Conservation (phyloP, 768 basidiomycete species). For the Leccinellum luteum region DNA sequence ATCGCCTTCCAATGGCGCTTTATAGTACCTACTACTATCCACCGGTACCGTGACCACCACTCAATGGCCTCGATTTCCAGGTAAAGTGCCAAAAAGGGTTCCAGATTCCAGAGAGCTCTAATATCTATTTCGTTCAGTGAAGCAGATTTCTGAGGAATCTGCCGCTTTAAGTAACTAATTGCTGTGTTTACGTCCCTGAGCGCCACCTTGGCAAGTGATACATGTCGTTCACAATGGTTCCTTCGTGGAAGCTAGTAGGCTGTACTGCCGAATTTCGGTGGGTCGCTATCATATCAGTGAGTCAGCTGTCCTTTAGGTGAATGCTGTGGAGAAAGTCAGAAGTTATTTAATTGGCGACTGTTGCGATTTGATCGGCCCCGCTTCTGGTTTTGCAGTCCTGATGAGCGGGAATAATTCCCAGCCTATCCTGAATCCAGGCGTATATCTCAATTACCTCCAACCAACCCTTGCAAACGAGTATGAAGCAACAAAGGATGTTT, state of each 20-base stretch:
- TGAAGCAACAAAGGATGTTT: conserved; percentile 17
- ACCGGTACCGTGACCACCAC: no score
- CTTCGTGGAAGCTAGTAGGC: neutral
- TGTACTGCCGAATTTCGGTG: neutral
- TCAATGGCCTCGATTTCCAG: neutral
- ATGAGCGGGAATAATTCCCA: conserved; percentile 6
- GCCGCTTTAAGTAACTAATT: neutral
- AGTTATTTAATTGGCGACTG: neutral
- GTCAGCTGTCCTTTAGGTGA: neutral
- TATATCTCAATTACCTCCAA: conserved; percentile 28
- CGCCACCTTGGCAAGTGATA: no score
- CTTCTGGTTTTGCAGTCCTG: neutral
- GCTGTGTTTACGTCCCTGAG: neutral
- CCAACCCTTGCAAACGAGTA: conserved; percentile 20
- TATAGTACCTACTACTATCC: no score
- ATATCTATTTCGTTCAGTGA: no score
- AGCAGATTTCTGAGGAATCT: neutral
- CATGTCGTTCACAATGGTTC: no score
- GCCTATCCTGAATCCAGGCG: conserved; percentile 18
- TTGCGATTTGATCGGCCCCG: neutral
- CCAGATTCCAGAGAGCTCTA: neutral
- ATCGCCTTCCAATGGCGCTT: no score
- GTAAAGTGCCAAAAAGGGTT: neutral
- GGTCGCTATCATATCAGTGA: neutral
- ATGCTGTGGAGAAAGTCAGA: neutral